Evolutionary conservation across 306 rosid species (phyloP).

Genomic region (Quercus alba): DNA sequence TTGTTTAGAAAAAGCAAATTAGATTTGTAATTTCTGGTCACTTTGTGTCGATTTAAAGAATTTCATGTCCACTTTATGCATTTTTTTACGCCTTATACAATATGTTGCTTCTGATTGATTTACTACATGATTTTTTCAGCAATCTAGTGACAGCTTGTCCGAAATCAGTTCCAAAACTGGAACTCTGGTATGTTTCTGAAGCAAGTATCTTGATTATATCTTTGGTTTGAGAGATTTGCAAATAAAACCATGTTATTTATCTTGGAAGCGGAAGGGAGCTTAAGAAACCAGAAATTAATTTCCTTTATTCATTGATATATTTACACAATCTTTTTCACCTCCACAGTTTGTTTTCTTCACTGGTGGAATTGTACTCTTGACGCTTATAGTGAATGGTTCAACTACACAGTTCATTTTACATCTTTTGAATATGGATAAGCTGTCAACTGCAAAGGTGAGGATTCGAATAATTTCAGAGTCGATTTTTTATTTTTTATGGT

Average conservation of each 20-base stretch:
- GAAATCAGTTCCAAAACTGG: constrained; percentile 68
- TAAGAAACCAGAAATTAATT: constrained; percentile 13
- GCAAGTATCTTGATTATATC: not conserved
- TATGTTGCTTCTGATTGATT: constrained; percentile 19
- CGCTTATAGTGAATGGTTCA: constrained; percentile 90
- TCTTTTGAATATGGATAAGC: constrained; percentile 60
- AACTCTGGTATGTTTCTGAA: constrained; percentile 53
- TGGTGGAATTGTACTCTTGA: constrained; percentile 91
- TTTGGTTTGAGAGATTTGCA: not conserved
- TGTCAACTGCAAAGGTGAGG: constrained; percentile 81
- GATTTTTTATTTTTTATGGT: not conserved
- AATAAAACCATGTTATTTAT: not conserved
- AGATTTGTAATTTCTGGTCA: not conserved
- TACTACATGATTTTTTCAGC: constrained; percentile 40
- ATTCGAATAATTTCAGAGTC: not conserved
- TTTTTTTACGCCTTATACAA: constrained; percentile 5
- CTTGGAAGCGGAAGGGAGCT: constrained; percentile 5
- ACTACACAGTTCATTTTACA: constrained; percentile 79
- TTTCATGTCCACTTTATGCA: not conserved
- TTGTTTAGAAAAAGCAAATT: not conserved
- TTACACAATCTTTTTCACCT: constrained; percentile 14
- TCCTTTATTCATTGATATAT: constrained; percentile 8
- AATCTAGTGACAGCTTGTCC: constrained; percentile 61
- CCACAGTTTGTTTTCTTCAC: constrained; percentile 93
- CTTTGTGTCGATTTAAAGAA: not conserved